These are phyloP conservation scores for Lumnitzera racemosa DNA, from an alignment of 345 rosid species.

Conservation along the genomic window DNA sequence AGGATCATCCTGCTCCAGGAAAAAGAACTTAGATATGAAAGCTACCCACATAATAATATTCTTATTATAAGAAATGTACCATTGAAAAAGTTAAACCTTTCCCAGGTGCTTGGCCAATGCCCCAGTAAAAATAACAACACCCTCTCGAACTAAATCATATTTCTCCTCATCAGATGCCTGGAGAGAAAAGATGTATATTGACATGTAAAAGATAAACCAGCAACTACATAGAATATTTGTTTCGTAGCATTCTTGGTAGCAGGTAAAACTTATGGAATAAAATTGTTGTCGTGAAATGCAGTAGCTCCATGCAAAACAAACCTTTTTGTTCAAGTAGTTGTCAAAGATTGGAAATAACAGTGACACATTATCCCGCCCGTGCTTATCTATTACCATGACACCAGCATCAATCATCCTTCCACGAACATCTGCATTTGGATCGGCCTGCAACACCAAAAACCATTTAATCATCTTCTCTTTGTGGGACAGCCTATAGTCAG, in stretches of 20 bases:
- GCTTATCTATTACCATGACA: conserved; percentile 85
- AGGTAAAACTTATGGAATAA: neutral
- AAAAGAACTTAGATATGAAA: neutral
- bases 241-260: neutral
- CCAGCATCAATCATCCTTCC: conserved; percentile 99
- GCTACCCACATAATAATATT: no score
- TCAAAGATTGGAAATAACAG: conserved; percentile 92
- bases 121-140: conserved; percentile 95
- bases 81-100: conserved; percentile 42
- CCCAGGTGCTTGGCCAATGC: conserved; percentile 89
- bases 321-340: conserved; percentile 92
- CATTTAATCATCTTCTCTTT: neutral
- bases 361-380: conserved; percentile 84
- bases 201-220: neutral
- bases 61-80: conserved; percentile 8
- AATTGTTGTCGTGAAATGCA: neutral
- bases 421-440: conserved; percentile 93
- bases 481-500: no score
- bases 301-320: conserved; percentile 7
- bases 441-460: conserved; percentile 57
- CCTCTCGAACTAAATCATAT: conserved; percentile 96
- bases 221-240: neutral
- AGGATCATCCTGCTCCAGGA: conserved; percentile 74
- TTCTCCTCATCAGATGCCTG: conserved; percentile 90
- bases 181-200: conserved; percentile 5